Evolutionary conservation across 23 red algal genomes (phyloP).

Genomic region (Chondrus crispus): DNA sequence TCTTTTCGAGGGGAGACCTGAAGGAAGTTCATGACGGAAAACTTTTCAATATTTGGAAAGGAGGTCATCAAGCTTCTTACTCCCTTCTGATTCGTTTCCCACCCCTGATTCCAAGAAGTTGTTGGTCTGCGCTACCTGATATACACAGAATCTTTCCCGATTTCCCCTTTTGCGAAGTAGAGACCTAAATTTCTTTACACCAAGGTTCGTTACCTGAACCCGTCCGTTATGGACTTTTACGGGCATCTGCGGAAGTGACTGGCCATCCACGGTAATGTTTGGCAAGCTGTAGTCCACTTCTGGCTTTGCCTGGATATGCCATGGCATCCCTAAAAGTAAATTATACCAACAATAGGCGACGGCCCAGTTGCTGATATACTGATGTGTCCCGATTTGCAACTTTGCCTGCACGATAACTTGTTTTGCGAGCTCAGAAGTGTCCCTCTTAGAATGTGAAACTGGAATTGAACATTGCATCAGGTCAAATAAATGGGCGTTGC

Average conservation of each 20-base stretch:
- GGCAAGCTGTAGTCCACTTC: not conserved
- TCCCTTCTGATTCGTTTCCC: not conserved
- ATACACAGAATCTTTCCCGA: not conserved
- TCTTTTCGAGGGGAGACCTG: not conserved
- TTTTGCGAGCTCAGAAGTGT: not conserved
- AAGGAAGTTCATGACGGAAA: not conserved
- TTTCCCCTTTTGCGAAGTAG: not conserved
- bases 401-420: not conserved
- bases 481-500: not conserved
- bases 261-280: not conserved
- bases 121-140: not conserved
- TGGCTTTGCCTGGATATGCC: not conserved
- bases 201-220: not conserved
- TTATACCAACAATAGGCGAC: not conserved
- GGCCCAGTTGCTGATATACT: not conserved
- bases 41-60: not conserved
- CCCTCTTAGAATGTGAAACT: not conserved
- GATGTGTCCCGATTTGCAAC: not conserved
- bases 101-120: not conserved
- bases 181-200: constrained; percentile 26
- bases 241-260: not conserved
- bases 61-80: not conserved
- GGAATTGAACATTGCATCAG: not conserved
- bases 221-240: not conserved
- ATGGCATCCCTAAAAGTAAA: not conserved